phyloP scores from a whole-genome alignment of 441 rosid genomes.

The Erodium texanum region DNA sequence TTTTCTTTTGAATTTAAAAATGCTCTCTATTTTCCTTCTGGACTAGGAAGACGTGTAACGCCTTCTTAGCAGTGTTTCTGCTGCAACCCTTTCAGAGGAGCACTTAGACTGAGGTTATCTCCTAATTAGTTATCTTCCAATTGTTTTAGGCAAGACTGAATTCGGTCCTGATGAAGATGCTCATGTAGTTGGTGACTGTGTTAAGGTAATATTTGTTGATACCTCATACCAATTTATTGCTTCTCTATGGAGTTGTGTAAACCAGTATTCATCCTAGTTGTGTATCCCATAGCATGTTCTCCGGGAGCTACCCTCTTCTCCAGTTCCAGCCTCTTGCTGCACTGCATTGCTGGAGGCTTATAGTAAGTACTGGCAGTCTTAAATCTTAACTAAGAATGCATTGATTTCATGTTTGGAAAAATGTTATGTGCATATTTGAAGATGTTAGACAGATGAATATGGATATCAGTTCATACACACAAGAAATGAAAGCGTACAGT shows the following conservation, averaged over 20 bases:
- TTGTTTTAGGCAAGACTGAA: conserved; percentile 64
- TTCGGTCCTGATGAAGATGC: conserved; percentile 88
- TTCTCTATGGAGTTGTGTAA: conserved; percentile 7
- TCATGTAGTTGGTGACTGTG: conserved; percentile 96
- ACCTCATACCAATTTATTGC: conserved; percentile 16
- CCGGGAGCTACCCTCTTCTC: conserved; percentile 95
- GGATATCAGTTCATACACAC: neutral
- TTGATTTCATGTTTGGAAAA: neutral
- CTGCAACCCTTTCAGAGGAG: no score
- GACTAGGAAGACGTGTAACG: no score
- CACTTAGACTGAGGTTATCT: neutral
- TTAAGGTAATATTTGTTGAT: conserved; percentile 52
- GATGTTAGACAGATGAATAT: neutral
- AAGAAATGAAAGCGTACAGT: no score
- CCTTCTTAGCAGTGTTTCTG: no score
- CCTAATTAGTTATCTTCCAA: conserved; percentile 7
- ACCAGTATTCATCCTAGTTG: conserved; percentile 22
- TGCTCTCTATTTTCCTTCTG: neutral
- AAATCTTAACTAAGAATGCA: conserved; percentile 5
- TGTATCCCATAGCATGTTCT: conserved; percentile 67
- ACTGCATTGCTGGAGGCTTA: conserved; percentile 93
- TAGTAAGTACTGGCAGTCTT: conserved; percentile 42
- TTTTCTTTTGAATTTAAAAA: conserved; percentile 15
- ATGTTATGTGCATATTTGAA: neutral
- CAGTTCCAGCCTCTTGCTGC: conserved; percentile 96